These are phyloP conservation scores for Penicillium soppii DNA, from an alignment of 495 filamentous ascomycete genomes.

Conservation along the genomic window DNA sequence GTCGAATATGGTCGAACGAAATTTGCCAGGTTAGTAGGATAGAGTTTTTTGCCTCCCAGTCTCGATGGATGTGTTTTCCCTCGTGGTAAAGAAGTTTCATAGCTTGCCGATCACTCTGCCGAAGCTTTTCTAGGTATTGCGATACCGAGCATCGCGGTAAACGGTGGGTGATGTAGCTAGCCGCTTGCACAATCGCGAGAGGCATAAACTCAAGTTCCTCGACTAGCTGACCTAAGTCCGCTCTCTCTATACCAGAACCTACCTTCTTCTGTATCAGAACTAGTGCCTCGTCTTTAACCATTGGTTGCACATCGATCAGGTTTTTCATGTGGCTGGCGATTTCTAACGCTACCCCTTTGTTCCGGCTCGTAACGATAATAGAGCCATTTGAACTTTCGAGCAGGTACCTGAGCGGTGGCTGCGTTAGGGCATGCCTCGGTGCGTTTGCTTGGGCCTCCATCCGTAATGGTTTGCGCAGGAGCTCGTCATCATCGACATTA, in stretches of 20 bases:
- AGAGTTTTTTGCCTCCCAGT: conserved; percentile 21
- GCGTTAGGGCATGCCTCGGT: not conserved
- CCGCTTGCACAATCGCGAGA: conserved; percentile 34
- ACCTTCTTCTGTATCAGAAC: conserved; percentile 42
- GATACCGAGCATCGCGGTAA: conserved; percentile 21
- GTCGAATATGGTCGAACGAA: conserved; percentile 30
- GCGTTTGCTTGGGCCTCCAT: not conserved
- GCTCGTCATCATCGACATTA: conserved; percentile 17
- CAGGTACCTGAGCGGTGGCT: not conserved
- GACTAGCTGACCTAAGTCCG: conserved; percentile 21
- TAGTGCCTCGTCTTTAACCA: conserved; percentile 29
- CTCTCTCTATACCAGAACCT: not conserved
- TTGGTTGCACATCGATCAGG: conserved; percentile 39
- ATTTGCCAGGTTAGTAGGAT: conserved; percentile 33
- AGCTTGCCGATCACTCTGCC: not conserved
- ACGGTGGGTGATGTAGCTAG: conserved; percentile 41
- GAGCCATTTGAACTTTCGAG: conserved; percentile 1
- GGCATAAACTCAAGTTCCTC: conserved; percentile 22
- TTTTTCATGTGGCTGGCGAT: conserved; percentile 27
- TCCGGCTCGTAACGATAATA: conserved; percentile 41
- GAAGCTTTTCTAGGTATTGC: conserved; percentile 41
- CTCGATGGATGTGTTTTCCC: conserved; percentile 12
- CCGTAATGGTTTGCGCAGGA: conserved; percentile 20
- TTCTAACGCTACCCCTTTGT: conserved; percentile 17
- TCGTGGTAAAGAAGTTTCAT: not conserved